Percentiles rank a stretch among this genome's conserved stretches.
phyloP scores from a whole-genome alignment of 2,329 filamentous ascomycete genomes.

The Aureobasidium melanogenum region DNA sequence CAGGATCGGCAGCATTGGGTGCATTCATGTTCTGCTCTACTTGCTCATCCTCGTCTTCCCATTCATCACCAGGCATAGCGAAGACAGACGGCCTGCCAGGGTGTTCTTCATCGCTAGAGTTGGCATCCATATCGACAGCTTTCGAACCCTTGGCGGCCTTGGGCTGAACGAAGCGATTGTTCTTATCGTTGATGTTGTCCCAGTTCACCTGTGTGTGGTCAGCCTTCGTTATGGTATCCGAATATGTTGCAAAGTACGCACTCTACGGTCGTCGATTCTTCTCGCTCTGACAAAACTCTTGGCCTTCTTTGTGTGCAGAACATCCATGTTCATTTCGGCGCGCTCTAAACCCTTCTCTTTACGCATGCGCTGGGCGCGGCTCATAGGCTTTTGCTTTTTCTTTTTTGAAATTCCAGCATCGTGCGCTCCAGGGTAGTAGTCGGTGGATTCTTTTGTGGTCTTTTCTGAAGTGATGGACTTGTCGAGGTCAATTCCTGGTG shows the following conservation, averaged over 20 bases:
- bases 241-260: background rate
- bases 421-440: constrained; percentile 54
- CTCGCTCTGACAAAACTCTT: constrained; percentile 43
- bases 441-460: constrained; percentile 40
- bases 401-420: constrained; percentile 63
- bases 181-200: constrained; percentile 26
- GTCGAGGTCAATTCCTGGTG: constrained; percentile 61
- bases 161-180: background rate
- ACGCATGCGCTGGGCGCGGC: constrained; percentile 44
- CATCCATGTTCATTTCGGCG: constrained; percentile 46
- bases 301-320: constrained; percentile 46
- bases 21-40: background rate
- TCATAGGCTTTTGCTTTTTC: constrained; percentile 46
- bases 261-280: constrained; percentile 40
- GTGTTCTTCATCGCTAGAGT: background rate
- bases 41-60: background rate
- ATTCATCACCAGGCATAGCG: constrained; percentile 7
- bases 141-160: background rate
- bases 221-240: background rate
- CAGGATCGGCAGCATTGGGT: background rate
- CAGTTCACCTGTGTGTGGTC: constrained; percentile 18
- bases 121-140: background rate
- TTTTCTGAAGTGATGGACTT: constrained; percentile 58
- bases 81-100: constrained; percentile 18
- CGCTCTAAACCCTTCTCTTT: constrained; percentile 47